Evolutionary conservation across 2,329 filamentous ascomycete genomes (phyloP), one percentile per base, ranked within the genome.

Genomic region (Emericellopsis atlantica): DNA sequence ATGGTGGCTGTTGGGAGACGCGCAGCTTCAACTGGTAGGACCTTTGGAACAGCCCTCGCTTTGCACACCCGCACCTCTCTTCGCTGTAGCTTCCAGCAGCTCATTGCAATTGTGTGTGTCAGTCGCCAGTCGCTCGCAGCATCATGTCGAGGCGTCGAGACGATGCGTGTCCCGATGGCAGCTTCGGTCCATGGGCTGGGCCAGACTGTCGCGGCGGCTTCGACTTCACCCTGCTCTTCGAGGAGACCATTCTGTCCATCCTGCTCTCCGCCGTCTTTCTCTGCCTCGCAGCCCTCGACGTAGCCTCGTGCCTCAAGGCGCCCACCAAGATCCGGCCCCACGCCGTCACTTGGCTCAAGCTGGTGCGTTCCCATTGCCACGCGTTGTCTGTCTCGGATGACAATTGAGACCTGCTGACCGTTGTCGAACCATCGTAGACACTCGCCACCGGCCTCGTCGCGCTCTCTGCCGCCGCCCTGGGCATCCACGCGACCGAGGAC

Each of bases 211-310:
- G 29, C 2, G 54, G 50, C 4, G 31, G 45, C 22, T 56, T 57
- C 14, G 55, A 58, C 32, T 58, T 58, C 9, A 56, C 53, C 0
- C 40, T 58, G 7, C 45, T 54, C 8, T 58, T 57, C 37, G 53
- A 58, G 14, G 53, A 58, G 32, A 51, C 49, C 40, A 51, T 58
- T 4, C 26, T 58, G 4, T 58, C 53, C 10, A 43, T 56, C 4
- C 40, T 55, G 4, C 53, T 53, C 1, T 46, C 49, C 8, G 43
- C 44, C 8, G 4, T 54, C 4, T 54, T 57, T 23, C 40, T 57
- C 7, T 10, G 54, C 35, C 16, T 52, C 4, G 48, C 42, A 1
- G 50, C 50, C 0, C 21, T 49, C 2, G 43, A 54, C 11, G 23
- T 54, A 2, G 21, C 22, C 2, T 11, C 23, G 4, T 43, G 55